Evolutionary conservation across 2,329 filamentous ascomycete genomes (phyloP).

Genomic region (Aspergillus awamori): DNA sequence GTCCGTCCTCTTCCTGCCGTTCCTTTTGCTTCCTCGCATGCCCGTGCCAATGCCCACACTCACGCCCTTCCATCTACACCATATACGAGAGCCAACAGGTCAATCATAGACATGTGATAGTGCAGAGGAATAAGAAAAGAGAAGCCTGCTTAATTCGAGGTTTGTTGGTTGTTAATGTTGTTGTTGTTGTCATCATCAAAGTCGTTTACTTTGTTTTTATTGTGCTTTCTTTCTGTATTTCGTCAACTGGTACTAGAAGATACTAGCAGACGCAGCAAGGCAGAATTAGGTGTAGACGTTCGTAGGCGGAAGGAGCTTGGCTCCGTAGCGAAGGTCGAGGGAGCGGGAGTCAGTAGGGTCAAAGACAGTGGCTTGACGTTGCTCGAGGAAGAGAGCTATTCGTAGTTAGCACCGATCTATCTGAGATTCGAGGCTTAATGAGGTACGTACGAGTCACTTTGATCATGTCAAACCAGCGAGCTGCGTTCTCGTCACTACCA

Average conservation of each 20-base stretch:
- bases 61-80: not conserved
- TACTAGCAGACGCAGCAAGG: not conserved
- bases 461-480: slow-evolving; percentile 47
- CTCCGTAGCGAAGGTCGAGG: slow-evolving; percentile 44
- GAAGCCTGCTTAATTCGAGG: not conserved
- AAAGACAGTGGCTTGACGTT: slow-evolving; percentile 42
- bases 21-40: too few relatives aligned
- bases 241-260: not conserved
- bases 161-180: not conserved
- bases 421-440: not conserved
- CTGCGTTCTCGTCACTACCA: slow-evolving; percentile 41
- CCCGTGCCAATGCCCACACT: not conserved
- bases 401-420: not conserved
- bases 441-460: slow-evolving; percentile 43
- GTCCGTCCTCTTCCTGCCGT: not conserved
- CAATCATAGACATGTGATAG: not conserved
- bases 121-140: not conserved
- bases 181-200: slow-evolving; percentile 9
- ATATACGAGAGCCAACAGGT: not conserved
- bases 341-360: slow-evolving; percentile 46
- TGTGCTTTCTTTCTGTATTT: not conserved
- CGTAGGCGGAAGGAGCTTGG: slow-evolving; percentile 37
- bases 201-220: slow-evolving; percentile 8
- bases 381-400: slow-evolving; percentile 42
- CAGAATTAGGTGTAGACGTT: slow-evolving; percentile 26